Evolutionary conservation across 2,329 filamentous ascomycete species (phyloP), one percentile per base, ranked within the genome.

Genomic region (Phialophora verrucosa): DNA sequence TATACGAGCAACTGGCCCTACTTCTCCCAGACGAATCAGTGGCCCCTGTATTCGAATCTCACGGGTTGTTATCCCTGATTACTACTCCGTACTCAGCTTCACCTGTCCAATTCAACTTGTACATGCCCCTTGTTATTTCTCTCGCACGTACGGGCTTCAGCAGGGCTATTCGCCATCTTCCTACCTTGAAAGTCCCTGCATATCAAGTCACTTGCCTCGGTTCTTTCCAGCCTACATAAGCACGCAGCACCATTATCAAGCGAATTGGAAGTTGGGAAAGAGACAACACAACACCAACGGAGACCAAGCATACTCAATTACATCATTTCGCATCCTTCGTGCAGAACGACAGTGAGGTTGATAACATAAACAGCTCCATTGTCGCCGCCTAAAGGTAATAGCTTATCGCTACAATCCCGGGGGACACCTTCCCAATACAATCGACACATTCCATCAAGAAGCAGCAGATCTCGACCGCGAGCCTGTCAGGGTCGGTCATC

Each of bases 1-100:
- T n/a, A n/a, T n/a, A n/a, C 38, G 38, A 44, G 38, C 38, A 44
- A 44, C 38, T n/a, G 38, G 38, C 17, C 38, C n/a, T 17, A 42
- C 38, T 44, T 35, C 32, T 35, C 38, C 17, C 2, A n/a, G 6
- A 44, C 38, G 38, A 44, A n/a, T 44, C 38, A 42, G 4, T 42
- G 38, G 14, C 14, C 14, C 14, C 14, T n/a, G 10, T 14, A 12
- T 23, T 59, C 38, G 38, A 47, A n/a, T 59, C 56, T 59, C 38
- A 59, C 38, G 14, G 8, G 10, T 11, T n/a, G 31, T 23, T 12
- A 50, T n/a, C 12, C 17, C 47, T 59, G 57, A 59, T 59, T 59
- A 59, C 57, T 59, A 14, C 49, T 50, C n/a, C 6, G 47, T 50
- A 12, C 12, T 25, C 49, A 51, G 20, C 47, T 23, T 27, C 47